phyloP scores from a whole-genome alignment of 2,329 filamentous ascomycete genomes.

The Hymenoscyphus albidus region DNA sequence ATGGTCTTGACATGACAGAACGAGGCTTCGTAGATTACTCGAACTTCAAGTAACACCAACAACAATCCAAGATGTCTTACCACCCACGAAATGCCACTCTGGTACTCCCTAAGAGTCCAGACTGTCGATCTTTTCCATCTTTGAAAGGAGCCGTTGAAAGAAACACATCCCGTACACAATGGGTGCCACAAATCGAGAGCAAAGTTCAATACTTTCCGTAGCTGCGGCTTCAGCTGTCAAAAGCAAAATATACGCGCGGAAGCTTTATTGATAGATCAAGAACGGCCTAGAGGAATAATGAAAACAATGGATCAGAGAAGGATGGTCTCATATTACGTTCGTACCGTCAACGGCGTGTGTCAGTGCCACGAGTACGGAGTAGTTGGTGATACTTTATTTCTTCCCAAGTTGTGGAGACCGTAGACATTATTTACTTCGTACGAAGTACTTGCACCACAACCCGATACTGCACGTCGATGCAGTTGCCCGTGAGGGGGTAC shows the following conservation, averaged over 20 bases:
- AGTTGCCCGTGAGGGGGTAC: background rate
- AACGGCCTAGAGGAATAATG: conserved; percentile 1
- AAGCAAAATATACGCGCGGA: background rate
- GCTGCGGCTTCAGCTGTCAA: background rate
- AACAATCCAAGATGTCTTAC: background rate
- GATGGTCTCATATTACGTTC: background rate
- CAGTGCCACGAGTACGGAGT: conserved; percentile 3
- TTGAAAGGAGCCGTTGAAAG: background rate
- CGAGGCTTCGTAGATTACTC: too few relatives aligned
- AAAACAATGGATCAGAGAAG: background rate
- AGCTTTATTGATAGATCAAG: background rate
- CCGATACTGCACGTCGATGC: conserved; percentile 5
- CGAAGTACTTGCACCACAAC: background rate
- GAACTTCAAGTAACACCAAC: background rate
- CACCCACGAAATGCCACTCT: background rate
- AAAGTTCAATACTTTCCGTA: background rate
- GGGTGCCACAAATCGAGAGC: background rate
- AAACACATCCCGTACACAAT: background rate
- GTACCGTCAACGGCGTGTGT: background rate
- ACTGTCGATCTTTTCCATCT: background rate
- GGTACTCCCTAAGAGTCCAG: background rate
- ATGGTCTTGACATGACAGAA: too few relatives aligned
- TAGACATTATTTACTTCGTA: too few relatives aligned
- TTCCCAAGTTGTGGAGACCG: background rate
- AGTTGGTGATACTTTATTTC: background rate